Base-by-base conservation (phyloP, 805 yeast genomes). In the Saccharomycopsis sp. region DNA sequence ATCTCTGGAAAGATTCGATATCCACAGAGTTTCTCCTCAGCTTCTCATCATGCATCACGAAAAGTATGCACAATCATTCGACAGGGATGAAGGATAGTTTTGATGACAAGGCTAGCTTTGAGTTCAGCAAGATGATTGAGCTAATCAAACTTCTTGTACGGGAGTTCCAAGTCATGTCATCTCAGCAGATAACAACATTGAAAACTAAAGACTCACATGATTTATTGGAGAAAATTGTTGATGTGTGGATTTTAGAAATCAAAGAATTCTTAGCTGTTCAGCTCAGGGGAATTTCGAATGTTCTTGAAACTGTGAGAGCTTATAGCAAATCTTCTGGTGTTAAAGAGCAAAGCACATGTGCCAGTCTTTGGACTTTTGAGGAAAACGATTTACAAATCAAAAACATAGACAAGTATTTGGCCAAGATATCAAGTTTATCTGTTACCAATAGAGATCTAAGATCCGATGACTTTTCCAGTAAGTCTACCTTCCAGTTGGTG, bases 311-410 rank as follows among this genome's bases (percentile, higher is more conserved):
- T 8, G 12, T 38, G 2, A 12, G 16, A 4, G 21, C 23, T 26
- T 32, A 19, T 29, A 13, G 16, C 19, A 12, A 15, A 17, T 5
- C 39, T n/a, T 12, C 10, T n/a, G 34, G 23, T 5, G 34, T 13
- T 18, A 34, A 13, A 15, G 27, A 25, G 17, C 16, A 25, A 13
- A 10, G 13, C n/a, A 9, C 5, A 4, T 6, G 26, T 4, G 36
- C 38, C 15, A 33, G 32, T 10, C 23, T 42, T 6, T 42, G 46
- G 46, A 34, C 43, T 5, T n/a, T 34, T 4, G 12, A 18, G 16
- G 36, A 38, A 16, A 38, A 38, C 26, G 46, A 42, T 20, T 13
- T 29, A 4, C 38, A 34, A 26, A 26, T 42, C 12, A 29, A 29
- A n/a, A 17, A 34, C 18, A 15, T 42, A 4, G 26, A 30, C n/a